Evolutionary conservation across 2,329 filamentous ascomycete species (phyloP), one percentile per base, ranked within the genome.

Genomic region (Chalara sp.): DNA sequence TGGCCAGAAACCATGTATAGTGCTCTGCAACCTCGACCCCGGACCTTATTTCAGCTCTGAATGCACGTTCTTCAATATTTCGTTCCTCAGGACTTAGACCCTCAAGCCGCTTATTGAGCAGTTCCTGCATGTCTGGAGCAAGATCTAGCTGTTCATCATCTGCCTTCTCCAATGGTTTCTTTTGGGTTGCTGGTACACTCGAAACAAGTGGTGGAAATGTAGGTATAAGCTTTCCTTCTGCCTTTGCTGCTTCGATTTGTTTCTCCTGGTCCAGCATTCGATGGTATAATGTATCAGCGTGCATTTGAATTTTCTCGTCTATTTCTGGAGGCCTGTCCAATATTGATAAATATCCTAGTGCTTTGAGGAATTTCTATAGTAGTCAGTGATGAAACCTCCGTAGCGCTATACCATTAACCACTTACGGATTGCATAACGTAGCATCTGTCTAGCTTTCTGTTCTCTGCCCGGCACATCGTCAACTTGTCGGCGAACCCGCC

Each of bases 221-320:
- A 0, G 86, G 84, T 44, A 74, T 65, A 0, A 78, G 74, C n/a
- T 67, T 68, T 31, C 81, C 81, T 57, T 79, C 77, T 49, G 76
- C 73, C 67, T 83, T 83, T 35, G 86, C 87, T 61, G 82, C 77
- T 56, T 86, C 81, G n/a, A 87, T 81, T 56, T 78, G 79, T 21
- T 74, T 75, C 69, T 99, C 92, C 65, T 95, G 89, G 54, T 81
- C 78, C 37, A 95, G 69, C 84, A 97, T 89, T 60, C 86, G 82
- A 63, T 92, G 87, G 69, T 90, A 99, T 40, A 99, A 76, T 56
- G 81, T 81, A 71, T 99, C 93, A 53, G 92, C 92, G 67, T 96
- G 91, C 84, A 97, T 89, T 70, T 97, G 93, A 55, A 99, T 89
- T 59, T 86, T 81, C 67, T 96, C 91, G 61, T 96, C 87, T 47